phyloP scores from a whole-genome alignment of 2,329 filamentous ascomycete species.

The Curvularia lunata region DNA sequence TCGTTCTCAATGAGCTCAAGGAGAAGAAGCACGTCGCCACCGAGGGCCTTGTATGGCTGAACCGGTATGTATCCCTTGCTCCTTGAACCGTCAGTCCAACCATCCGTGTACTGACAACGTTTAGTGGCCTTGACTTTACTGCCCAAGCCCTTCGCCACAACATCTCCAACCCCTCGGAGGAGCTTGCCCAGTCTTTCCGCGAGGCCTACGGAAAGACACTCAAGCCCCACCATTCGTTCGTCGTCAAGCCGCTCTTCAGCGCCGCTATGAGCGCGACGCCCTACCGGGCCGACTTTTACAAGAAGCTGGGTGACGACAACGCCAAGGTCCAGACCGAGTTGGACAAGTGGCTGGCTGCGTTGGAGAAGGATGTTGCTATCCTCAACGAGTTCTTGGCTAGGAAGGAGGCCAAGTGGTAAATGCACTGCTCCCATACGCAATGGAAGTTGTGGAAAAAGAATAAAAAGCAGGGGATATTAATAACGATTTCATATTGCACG shows the following conservation, averaged over 20 bases:
- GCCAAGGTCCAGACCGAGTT: conserved; percentile 69
- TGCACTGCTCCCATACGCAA: background rate
- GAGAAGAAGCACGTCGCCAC: conserved; percentile 86
- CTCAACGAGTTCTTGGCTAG: conserved; percentile 64
- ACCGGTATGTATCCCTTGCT: conserved; percentile 65
- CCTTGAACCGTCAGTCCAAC: background rate
- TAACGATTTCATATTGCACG: conserved; percentile 1
- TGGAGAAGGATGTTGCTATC: conserved; percentile 81
- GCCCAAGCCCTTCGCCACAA: conserved; percentile 82
- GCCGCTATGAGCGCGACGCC: conserved; percentile 93
- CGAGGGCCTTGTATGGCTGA: conserved; percentile 89
- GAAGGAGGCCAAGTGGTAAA: conserved; percentile 46
- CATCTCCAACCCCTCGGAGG: conserved; percentile 69
- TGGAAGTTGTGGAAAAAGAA: background rate
- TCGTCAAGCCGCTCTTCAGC: conserved; percentile 90
- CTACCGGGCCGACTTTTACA: conserved; percentile 92
- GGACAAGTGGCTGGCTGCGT: conserved; percentile 72
- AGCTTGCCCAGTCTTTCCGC: conserved; percentile 87
- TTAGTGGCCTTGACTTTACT: conserved; percentile 92
- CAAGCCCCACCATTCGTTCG: conserved; percentile 87
- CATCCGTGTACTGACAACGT: conserved; percentile 8
- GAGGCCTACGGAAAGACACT: conserved; percentile 83
- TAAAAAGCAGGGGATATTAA: background rate
- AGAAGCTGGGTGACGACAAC: conserved; percentile 76
- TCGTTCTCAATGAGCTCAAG: conserved; percentile 86